These are phyloP conservation scores for Fusarium brachygibbosum DNA, from an alignment of 2,329 filamentous ascomycete species.

Conservation along the genomic window DNA sequence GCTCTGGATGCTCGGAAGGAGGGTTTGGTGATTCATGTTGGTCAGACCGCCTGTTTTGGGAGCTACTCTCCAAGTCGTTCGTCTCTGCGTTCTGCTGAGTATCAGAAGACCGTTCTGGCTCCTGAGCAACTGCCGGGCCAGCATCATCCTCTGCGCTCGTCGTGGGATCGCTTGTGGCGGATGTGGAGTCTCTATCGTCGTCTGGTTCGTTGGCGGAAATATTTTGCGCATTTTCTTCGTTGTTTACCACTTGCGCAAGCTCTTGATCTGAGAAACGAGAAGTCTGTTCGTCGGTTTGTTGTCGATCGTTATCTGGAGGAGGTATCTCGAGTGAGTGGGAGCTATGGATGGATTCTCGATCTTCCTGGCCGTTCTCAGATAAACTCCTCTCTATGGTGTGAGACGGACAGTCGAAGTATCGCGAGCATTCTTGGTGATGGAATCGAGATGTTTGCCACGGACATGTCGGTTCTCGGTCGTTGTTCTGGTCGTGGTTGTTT, in stretches of 20 bases:
- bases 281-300: conserved; percentile 14
- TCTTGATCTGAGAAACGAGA: conserved; percentile 35
- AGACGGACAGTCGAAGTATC: conserved; percentile 64
- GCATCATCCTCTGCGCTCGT: conserved; percentile 1
- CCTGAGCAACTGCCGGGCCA: conserved; percentile 7
- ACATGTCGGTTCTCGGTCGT: conserved; percentile 47
- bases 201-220: neutral
- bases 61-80: conserved; percentile 2
- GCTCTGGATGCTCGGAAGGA: neutral
- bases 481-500: conserved; percentile 2
- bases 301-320: conserved; percentile 17
- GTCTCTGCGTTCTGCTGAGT: conserved; percentile 1
- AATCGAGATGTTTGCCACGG: conserved; percentile 57
- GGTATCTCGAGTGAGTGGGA: conserved; percentile 15
- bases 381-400: conserved; percentile 58
- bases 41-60: conserved; percentile 7
- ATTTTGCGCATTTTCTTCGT: neutral
- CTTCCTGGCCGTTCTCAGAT: conserved; percentile 45
- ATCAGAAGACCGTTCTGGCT: conserved; percentile 9
- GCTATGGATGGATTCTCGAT: conserved; percentile 44
- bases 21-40: conserved; percentile 7
- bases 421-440: conserved; percentile 61
- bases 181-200: conserved; percentile 13
- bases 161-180: conserved; percentile 2
- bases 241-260: conserved; percentile 27